Conservation (phyloP, 257 asterid species). For the Handroanthus guayacan region DNA sequence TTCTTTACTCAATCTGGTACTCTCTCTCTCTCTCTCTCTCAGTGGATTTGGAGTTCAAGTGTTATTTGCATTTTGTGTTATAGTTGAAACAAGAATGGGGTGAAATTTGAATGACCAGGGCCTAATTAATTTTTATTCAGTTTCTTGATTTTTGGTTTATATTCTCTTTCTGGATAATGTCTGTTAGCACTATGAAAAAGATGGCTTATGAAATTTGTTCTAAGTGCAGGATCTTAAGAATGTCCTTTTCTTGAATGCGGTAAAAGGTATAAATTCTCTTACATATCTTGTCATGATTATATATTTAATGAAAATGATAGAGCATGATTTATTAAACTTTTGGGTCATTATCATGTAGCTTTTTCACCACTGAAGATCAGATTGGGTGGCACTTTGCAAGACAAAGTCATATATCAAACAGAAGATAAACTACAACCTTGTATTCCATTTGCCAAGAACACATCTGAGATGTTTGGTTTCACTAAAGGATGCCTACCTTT, state of each 20-base stretch:
- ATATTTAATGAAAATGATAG: constrained; percentile 27
- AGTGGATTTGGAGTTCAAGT: neutral
- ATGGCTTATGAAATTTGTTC: neutral
- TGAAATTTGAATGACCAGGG: neutral
- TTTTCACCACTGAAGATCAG: constrained; percentile 89
- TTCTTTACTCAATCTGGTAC: constrained; percentile 81
- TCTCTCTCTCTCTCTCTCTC: constrained; percentile 20
- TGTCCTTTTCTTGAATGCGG: constrained; percentile 64
- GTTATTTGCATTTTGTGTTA: neutral
- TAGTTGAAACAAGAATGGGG: constrained; percentile 15
- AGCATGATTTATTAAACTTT: constrained; percentile 18
- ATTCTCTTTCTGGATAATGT: too few species aligned
- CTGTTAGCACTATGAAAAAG: too few species aligned
- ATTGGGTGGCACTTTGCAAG: constrained; percentile 90
- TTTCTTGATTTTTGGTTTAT: constrained; percentile 5
- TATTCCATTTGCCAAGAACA: constrained; percentile 51
- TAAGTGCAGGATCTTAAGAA: constrained; percentile 78
- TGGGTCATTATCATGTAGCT: constrained; percentile 54
- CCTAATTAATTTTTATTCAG: constrained; percentile 1
- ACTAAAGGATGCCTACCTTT: constrained; percentile 77
- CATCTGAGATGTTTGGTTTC: constrained; percentile 67
- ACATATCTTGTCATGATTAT: constrained; percentile 8
- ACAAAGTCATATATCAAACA: constrained; percentile 71
- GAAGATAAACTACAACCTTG: constrained; percentile 61
- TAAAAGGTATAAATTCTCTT: constrained; percentile 60